Evolutionary conservation across 768 basidiomycete species (phyloP).

Genomic region (Boletus huronensis): DNA sequence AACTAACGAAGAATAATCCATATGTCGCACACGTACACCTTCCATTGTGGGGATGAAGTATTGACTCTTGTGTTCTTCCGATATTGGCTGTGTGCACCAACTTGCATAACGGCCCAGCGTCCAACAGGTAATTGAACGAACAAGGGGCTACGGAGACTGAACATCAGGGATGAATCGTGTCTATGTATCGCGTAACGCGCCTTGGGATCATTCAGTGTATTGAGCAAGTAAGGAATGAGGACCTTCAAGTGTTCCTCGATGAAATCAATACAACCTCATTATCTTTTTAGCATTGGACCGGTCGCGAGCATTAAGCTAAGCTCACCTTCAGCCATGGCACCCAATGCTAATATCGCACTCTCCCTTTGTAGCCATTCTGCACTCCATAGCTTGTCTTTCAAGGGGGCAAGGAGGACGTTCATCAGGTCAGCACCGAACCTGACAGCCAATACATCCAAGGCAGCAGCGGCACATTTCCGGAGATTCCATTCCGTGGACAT

Average conservation of each 20-base stretch:
- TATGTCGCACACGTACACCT: slow-evolving; percentile 61
- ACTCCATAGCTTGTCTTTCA: slow-evolving; percentile 94
- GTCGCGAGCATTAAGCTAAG: slow-evolving; percentile 3
- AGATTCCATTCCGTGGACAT: slow-evolving; percentile 99
- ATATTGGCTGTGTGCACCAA: slow-evolving; percentile 87
- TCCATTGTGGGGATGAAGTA: slow-evolving; percentile 99
- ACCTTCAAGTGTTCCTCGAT: slow-evolving; percentile 94
- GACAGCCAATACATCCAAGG: slow-evolving; percentile 93
- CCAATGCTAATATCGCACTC: slow-evolving; percentile 91
- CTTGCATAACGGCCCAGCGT: slow-evolving; percentile 97
- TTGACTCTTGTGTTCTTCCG: slow-evolving; percentile 81
- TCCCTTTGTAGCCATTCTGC: slow-evolving; percentile 92
- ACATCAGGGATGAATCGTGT: not conserved
- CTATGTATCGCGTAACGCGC: slow-evolving; percentile 37
- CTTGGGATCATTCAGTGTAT: slow-evolving; percentile 88
- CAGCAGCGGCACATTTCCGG: slow-evolving; percentile 96
- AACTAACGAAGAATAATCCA: not conserved
- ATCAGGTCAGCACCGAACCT: slow-evolving; percentile 88
- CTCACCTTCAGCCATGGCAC: slow-evolving; percentile 97
- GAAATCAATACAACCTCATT: slow-evolving; percentile 88
- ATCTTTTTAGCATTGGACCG: slow-evolving; percentile 7
- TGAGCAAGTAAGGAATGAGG: slow-evolving; percentile 89
- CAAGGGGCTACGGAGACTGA: slow-evolving; percentile 65
- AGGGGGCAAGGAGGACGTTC: slow-evolving; percentile 79
- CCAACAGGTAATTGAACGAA: slow-evolving; percentile 99